Base-by-base conservation (phyloP, 148 eudicot genomes). In the Fagopyrum tataricum region DNA sequence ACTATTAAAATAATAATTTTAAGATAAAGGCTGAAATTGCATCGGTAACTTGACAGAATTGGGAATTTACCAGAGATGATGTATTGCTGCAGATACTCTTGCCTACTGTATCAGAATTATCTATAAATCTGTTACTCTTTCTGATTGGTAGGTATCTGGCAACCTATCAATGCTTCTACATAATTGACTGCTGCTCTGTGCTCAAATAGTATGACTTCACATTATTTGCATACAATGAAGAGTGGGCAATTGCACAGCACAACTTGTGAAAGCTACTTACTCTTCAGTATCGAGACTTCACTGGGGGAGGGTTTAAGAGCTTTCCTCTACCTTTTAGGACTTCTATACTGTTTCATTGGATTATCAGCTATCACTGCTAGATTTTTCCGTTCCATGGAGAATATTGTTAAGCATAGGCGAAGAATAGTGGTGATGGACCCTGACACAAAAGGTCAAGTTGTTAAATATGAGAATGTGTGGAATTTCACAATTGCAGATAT, bases 401-500 rank as follows among this genome's bases (percentile, higher is more conserved):
- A 71, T 79, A 93, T 93, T 69, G 98, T 93, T 73, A 91, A 91
- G 85, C 98, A 93, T 53, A 79, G 79, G 67, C 86, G 92, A 40
- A 75, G 76, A 56, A 91, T 89, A 76, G 85, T 85, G 73, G 87
- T 84, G 75, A 83, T 71, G 48, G 89, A 93, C 85, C 97, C 97
- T 49, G 9, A 41, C 6, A 93, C 88, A 39, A 86, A 86, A 53
- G 44, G 72, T 24, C 77, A 86, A 81, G 64, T 64, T 66, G 80
- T 85, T 67, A 86, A 74, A 74, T 70, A 87, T 72, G 85, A 82
- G 72, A 93, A 89, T 69, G 92, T 93, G 67, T 93, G 98, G 98
- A 91, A 93, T 78, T 93, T 85, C 76, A 77, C 97, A 44, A 84
- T 93, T 80, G 98, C 98, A 1, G 98, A 91, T 73, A 93, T 93